Evolutionary conservation across 768 basidiomycete species (phyloP), one percentile per base, ranked within the genome.

Genomic region (Artomyces pyxidatus): DNA sequence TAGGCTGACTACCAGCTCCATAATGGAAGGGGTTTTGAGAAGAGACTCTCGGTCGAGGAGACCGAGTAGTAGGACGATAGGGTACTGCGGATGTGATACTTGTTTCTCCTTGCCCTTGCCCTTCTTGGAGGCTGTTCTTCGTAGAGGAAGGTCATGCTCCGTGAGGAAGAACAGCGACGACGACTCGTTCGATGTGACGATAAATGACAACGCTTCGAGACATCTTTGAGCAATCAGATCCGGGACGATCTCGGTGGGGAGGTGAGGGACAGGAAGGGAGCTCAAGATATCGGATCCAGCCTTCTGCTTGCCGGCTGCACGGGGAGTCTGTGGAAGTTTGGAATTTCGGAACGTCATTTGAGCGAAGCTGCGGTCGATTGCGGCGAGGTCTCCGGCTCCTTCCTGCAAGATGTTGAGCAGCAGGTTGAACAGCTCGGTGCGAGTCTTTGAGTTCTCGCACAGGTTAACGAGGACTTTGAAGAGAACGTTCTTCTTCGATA

Each of bases 61-160:
- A 26, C 87, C 79, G 22, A 99, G 76, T 4, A 99, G 71, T 6
- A 94, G 74, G 45, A 95, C 91, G 47, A 99, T 83, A 5, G 95
- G 95, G 63, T 86, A 96, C 57, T 94, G 86, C 0, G 84, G 84
- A 59, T 88, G 86, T 0, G 85, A 72, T 3, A 71, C 69, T 57
- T 83, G 85, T 59, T 87, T 91, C 62, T 97, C 94, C 65, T 96
- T 97, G 19, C 91, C 94, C 66, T 96, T 97, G 8, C 92, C 93
- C 65, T 96, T 96, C 67, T 86, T 89, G 17, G 78, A 77, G 6
- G 74, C 66, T 11, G 72, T 65, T 56, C 81, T 78, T 54, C 81
- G 80, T 14, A 94, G 74, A 6, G 87, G 84, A 28, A 92, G 71
- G 56, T 99, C 96, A 56, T 97, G 92, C 65, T 99, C 96, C 1